Evolutionary conservation across 1,284 basidiomycete genomes (phyloP).

Genomic region (Ceratorhiza oryzae-sativae): DNA sequence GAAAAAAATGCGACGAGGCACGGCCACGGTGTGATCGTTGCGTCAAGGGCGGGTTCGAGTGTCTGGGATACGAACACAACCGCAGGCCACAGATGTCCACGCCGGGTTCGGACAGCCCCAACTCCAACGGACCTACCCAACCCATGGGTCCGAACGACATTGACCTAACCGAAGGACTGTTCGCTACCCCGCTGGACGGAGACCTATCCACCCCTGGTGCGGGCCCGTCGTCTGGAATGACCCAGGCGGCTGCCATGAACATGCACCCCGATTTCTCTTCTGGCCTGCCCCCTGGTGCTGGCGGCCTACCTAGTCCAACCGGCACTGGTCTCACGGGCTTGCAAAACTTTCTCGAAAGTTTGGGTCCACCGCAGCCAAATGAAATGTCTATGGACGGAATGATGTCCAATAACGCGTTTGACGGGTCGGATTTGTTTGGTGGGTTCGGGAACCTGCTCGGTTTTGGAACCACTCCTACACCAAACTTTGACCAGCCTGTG

Average conservation of each 20-base stretch:
- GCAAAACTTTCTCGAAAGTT: slow-evolving; percentile 33
- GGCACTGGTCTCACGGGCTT: slow-evolving; percentile 35
- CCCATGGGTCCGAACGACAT: neutral
- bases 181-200: slow-evolving; percentile 11
- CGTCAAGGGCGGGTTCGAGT: slow-evolving; percentile 28
- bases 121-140: neutral
- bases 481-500: slow-evolving; percentile 8
- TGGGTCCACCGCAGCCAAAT: slow-evolving; percentile 22
- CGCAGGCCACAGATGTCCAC: neutral
- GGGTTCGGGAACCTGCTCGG: slow-evolving; percentile 29
- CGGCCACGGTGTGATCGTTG: slow-evolving; percentile 30
- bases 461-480: slow-evolving; percentile 8
- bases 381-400: slow-evolving; percentile 9
- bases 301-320: slow-evolving; percentile 14
- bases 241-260: neutral
- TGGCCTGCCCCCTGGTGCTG: slow-evolving; percentile 10
- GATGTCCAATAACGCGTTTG: slow-evolving; percentile 9
- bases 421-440: slow-evolving; percentile 21
- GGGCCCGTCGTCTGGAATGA: slow-evolving; percentile 8
- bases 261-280: slow-evolving; percentile 23
- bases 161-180: neutral
- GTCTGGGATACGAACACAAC: slow-evolving; percentile 34
- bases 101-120: slow-evolving; percentile 26
- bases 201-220: slow-evolving; percentile 29
- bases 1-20: slow-evolving; percentile 32